These are phyloP conservation scores for Prunus mongolica DNA, from an alignment of 306 rosid genomes.

Conservation along the genomic window DNA sequence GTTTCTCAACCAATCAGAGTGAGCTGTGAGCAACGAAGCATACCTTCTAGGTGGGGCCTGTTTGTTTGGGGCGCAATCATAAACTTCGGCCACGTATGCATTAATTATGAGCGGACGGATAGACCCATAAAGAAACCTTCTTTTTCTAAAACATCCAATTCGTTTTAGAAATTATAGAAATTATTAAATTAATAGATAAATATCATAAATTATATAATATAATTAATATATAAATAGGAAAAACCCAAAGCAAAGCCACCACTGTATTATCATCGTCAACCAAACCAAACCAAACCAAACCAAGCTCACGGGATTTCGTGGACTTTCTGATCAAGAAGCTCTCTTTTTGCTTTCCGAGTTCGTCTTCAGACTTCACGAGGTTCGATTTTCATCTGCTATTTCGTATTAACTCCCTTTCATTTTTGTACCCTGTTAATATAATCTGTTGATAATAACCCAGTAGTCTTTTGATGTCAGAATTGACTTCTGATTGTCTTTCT, in stretches of 20 bases:
- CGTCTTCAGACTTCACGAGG: constrained; percentile 16
- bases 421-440: neutral
- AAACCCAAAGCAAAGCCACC: constrained; percentile 1
- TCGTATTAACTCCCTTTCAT: neutral
- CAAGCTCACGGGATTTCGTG: constrained; percentile 15
- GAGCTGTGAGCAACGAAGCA: neutral
- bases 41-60: neutral
- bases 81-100: neutral
- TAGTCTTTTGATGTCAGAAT: neutral
- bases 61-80: neutral
- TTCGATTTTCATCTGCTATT: constrained; percentile 2
- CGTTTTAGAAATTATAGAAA: neutral
- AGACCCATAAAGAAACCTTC: neutral
- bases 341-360: constrained; percentile 18
- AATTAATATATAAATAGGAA: neutral
- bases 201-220: too few species aligned
- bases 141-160: neutral
- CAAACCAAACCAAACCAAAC: constrained; percentile 14
- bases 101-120: neutral
- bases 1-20: neutral
- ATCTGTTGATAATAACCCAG: neutral
- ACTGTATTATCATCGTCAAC: constrained; percentile 20
- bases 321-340: constrained; percentile 30
- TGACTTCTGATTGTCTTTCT: neutral
- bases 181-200: neutral